A percentile compares a stretch with the other conserved stretches of the same genome.
Evolutionary conservation across 805 yeast species (phyloP).

Genomic region (Ogataea haglerorum): DNA sequence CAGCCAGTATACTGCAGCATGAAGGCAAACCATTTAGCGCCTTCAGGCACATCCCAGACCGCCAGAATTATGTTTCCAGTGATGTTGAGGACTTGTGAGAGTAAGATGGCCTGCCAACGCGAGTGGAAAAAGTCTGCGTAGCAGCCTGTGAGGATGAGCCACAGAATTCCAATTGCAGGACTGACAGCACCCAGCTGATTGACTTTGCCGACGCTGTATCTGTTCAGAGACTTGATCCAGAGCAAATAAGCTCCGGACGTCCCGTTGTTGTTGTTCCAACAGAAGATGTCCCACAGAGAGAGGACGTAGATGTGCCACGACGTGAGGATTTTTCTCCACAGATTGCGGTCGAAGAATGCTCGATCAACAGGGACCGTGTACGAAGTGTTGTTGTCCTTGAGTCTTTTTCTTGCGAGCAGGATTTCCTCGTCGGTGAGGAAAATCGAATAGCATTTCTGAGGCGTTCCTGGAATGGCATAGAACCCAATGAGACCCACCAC

Average conservation of each 20-base stretch:
- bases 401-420: constrained; percentile 45
- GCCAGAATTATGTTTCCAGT: constrained; percentile 34
- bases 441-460: constrained; percentile 39
- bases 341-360: constrained; percentile 41
- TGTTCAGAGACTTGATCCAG: constrained; percentile 25
- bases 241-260: constrained; percentile 29
- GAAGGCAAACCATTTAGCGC: constrained; percentile 37
- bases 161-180: constrained; percentile 27
- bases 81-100: constrained; percentile 40
- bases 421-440: constrained; percentile 40
- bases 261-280: constrained; percentile 30
- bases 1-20: constrained; percentile 40
- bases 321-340: constrained; percentile 40
- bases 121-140: constrained; percentile 26
- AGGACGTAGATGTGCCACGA: constrained; percentile 38
- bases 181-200: constrained; percentile 36
- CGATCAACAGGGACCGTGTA: constrained; percentile 23
- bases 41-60: constrained; percentile 46
- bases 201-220: constrained; percentile 36
- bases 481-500: constrained; percentile 41
- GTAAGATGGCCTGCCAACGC: constrained; percentile 24
- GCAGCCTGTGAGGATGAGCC: constrained; percentile 17
- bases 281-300: constrained; percentile 21
- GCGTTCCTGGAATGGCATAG: constrained; percentile 43
- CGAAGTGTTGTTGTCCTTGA: constrained; percentile 29